phyloP scores from a whole-genome alignment of 2,329 filamentous ascomycete genomes.

The Aurifilum marmelostoma region DNA sequence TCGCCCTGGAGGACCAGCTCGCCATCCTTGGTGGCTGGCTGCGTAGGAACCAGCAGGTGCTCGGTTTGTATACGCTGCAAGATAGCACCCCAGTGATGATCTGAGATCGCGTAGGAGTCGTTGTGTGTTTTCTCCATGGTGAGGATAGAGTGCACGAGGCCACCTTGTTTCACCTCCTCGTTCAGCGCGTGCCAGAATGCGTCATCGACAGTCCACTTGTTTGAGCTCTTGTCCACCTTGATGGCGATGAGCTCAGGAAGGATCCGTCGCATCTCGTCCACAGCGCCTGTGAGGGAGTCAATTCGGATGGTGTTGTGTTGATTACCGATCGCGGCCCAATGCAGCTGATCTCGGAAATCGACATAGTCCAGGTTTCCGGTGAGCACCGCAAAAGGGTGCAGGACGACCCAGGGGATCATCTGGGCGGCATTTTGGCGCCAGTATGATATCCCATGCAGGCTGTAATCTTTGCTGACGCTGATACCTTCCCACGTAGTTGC shows the following conservation, averaged over 20 bases:
- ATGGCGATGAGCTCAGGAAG: conserved; percentile 63
- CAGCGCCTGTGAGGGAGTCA: conserved; percentile 12
- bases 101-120: conserved; percentile 45
- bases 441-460: conserved; percentile 1
- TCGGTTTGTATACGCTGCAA: conserved; percentile 46
- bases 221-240: conserved; percentile 44
- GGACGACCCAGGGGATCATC: conserved; percentile 23
- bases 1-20: conserved; percentile 2
- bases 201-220: conserved; percentile 48
- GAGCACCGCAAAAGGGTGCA: conserved; percentile 25
- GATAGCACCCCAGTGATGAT: conserved; percentile 53
- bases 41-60: conserved; percentile 31
- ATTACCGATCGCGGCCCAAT: conserved; percentile 32
- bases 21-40: not conserved
- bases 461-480: conserved; percentile 12
- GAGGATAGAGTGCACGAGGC: conserved; percentile 43
- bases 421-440: conserved; percentile 28
- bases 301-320: conserved; percentile 33
- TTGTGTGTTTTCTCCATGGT: conserved; percentile 47
- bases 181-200: conserved; percentile 69
- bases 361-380: conserved; percentile 25
- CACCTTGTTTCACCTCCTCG: conserved; percentile 55
- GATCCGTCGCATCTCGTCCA: conserved; percentile 34
- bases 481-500: conserved; percentile 22
- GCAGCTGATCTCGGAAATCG: conserved; percentile 21